Evolutionary conservation across 768 basidiomycete genomes (phyloP).

Genomic region (Sarcodon aspratus): DNA sequence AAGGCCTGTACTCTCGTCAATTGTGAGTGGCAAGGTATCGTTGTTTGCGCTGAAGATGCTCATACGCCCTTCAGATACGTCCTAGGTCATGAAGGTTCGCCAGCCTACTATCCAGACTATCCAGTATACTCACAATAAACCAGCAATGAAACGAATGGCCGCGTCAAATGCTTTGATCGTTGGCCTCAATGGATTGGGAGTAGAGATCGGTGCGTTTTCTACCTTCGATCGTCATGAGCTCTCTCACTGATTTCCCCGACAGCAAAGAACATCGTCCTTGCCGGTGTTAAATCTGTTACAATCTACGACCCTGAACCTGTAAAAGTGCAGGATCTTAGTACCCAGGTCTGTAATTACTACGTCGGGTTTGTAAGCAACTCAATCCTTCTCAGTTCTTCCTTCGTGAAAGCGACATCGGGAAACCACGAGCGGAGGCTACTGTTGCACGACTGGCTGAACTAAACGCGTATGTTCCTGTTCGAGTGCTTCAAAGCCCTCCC

Average conservation of each 20-base stretch:
- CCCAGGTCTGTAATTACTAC: conserved; percentile 45
- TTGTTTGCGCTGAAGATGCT: conserved; percentile 2
- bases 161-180: conserved; percentile 89
- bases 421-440: conserved; percentile 77
- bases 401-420: conserved; percentile 77
- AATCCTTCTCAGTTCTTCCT: conserved; percentile 72
- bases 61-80: conserved; percentile 56
- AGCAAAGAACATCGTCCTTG: conserved; percentile 94
- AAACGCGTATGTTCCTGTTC: conserved; percentile 92
- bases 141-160: conserved; percentile 99
- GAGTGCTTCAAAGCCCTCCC: conserved; percentile 64
- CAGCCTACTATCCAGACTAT: not conserved
- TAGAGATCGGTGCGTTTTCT: conserved; percentile 69
- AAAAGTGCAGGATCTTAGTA: conserved; percentile 80
- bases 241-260: conserved; percentile 3
- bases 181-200: conserved; percentile 85
- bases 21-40: conserved; percentile 41
- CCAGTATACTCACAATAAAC: not conserved
- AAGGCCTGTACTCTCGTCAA: conserved; percentile 89
- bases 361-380: not conserved
- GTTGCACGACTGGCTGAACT: conserved; percentile 86
- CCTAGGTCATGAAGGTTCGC: conserved; percentile 86
- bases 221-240: not conserved
- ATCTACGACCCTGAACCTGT: conserved; percentile 90
- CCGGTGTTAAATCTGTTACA: conserved; percentile 96